phyloP scores from a whole-genome alignment of 1,139 yeast species.

The Hyphopichia wangnamkhiaoensis region DNA sequence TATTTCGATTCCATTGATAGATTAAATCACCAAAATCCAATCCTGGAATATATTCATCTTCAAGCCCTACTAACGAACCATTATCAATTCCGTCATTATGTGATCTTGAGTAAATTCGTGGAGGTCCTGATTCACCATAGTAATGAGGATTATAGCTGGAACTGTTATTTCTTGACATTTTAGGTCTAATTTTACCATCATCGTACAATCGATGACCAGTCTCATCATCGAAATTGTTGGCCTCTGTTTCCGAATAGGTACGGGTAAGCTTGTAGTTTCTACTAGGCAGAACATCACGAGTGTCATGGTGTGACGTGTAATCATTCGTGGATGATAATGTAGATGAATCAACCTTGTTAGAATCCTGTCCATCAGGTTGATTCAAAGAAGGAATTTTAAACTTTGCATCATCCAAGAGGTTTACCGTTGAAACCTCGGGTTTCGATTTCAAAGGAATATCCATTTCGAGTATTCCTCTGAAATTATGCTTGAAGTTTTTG shows the following conservation, averaged over 20 bases:
- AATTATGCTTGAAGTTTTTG: too few species aligned
- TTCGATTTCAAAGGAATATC: constrained; percentile 47
- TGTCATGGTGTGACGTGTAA: constrained; percentile 3
- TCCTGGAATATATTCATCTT: constrained; percentile 75
- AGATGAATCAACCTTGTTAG: background rate
- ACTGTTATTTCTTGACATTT: constrained; percentile 11
- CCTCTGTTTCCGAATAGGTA: constrained; percentile 59
- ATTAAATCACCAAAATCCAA: constrained; percentile 51
- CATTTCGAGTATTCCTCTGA: too few species aligned
- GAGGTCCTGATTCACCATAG: constrained; percentile 9
- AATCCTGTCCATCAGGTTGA: constrained; percentile 4
- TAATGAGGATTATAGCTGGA: constrained; percentile 1
- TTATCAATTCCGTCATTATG: constrained; percentile 26
- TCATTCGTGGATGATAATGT: constrained; percentile 1
- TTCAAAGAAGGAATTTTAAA: constrained; percentile 11
- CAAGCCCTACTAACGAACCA: constrained; percentile 43
- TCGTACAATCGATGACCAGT: constrained; percentile 53
- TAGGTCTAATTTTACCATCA: constrained; percentile 50
- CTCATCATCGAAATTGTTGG: constrained; percentile 50
- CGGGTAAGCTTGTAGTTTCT: constrained; percentile 35
- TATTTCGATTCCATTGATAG: constrained; percentile 34
- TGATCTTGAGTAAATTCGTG: constrained; percentile 32
- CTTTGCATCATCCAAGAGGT: constrained; percentile 30
- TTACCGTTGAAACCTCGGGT: constrained; percentile 43
- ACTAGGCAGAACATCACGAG: constrained; percentile 2